phyloP scores from a whole-genome alignment of 192 early-diverging fungal genomes.

The Umbelopsis isabellina region DNA sequence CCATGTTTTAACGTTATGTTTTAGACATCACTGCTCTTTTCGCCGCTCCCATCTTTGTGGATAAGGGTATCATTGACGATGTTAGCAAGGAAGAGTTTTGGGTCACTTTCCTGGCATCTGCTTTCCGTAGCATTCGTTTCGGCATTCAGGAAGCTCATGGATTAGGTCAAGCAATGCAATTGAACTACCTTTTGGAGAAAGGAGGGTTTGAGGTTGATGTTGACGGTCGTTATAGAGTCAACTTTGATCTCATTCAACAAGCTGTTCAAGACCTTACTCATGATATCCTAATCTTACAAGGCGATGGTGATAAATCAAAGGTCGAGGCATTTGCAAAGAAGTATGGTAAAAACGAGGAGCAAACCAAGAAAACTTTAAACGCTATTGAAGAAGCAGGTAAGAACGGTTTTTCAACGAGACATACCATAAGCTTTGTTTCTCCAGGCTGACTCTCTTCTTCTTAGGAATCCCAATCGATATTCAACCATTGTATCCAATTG shows the following conservation, averaged over 20 bases:
- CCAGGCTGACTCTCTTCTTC: not conserved
- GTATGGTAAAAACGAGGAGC: slow-evolving; percentile 54
- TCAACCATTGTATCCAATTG: slow-evolving; percentile 35
- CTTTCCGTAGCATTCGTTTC: slow-evolving; percentile 74
- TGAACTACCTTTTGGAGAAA: slow-evolving; percentile 68
- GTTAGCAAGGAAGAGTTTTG: slow-evolving; percentile 67
- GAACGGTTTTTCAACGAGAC: not conserved
- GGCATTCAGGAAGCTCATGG: slow-evolving; percentile 74
- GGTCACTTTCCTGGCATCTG: slow-evolving; percentile 72
- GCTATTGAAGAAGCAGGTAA: slow-evolving; percentile 51
- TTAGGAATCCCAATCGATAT: slow-evolving; percentile 43
- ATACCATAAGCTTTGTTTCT: not conserved
- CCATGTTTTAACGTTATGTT: not conserved
- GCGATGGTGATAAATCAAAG: slow-evolving; percentile 64
- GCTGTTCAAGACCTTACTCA: slow-evolving; percentile 64
- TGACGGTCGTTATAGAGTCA: slow-evolving; percentile 54
- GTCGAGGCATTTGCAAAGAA: slow-evolving; percentile 60
- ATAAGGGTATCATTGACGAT: slow-evolving; percentile 58
- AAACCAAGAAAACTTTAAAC: slow-evolving; percentile 57
- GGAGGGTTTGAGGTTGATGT: slow-evolving; percentile 61
- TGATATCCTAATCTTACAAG: slow-evolving; percentile 72
- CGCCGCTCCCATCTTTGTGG: slow-evolving; percentile 61
- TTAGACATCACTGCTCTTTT: slow-evolving; percentile 69
- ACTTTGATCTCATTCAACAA: slow-evolving; percentile 57
- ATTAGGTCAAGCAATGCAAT: slow-evolving; percentile 71